These are phyloP conservation scores for Aspergillus ochraceoroseus DNA, from an alignment of 2,329 filamentous ascomycete species.

Conservation along the genomic window DNA sequence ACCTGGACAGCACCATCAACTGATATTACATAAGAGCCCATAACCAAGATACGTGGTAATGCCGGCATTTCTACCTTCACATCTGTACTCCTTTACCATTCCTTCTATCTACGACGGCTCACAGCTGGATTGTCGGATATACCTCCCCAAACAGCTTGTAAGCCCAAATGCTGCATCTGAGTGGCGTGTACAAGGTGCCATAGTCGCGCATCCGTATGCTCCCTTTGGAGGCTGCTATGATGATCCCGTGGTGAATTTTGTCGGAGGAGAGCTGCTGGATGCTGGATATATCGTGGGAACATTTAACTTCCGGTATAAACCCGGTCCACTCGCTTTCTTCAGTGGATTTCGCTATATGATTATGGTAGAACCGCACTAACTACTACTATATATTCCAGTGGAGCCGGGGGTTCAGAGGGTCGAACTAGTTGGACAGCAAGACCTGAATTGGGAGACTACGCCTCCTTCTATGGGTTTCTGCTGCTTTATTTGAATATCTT, in stretches of 20 bases:
- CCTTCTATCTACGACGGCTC: conserved; percentile 78
- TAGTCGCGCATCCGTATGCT: conserved; percentile 88
- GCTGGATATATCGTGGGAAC: conserved; percentile 72
- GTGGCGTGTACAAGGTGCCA: conserved; percentile 49
- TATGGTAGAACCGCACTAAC: conserved; percentile 15
- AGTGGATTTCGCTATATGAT: neutral
- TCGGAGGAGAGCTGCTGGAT: conserved; percentile 61
- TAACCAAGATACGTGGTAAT: too few relatives aligned
- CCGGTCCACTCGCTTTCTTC: too few relatives aligned
- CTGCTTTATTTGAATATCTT: conserved; percentile 65
- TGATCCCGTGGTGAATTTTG: conserved; percentile 68
- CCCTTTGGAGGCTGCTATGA: conserved; percentile 80
- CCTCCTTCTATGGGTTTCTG: conserved; percentile 74
- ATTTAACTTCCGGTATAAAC: conserved; percentile 78
- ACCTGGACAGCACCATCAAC: too few relatives aligned
- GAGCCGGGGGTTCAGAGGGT: conserved; percentile 68
- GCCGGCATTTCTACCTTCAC: conserved; percentile 31
- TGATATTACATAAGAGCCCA: too few relatives aligned
- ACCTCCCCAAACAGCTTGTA: conserved; percentile 54
- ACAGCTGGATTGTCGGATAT: conserved; percentile 74
- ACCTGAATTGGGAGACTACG: conserved; percentile 76
- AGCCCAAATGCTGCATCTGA: conserved; percentile 19
- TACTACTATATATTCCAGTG: conserved; percentile 57
- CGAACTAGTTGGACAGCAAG: conserved; percentile 82
- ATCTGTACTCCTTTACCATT: conserved; percentile 62